Evolutionary conservation across 768 basidiomycete species (phyloP).

Genomic region (Botryobasidium botryosum): DNA sequence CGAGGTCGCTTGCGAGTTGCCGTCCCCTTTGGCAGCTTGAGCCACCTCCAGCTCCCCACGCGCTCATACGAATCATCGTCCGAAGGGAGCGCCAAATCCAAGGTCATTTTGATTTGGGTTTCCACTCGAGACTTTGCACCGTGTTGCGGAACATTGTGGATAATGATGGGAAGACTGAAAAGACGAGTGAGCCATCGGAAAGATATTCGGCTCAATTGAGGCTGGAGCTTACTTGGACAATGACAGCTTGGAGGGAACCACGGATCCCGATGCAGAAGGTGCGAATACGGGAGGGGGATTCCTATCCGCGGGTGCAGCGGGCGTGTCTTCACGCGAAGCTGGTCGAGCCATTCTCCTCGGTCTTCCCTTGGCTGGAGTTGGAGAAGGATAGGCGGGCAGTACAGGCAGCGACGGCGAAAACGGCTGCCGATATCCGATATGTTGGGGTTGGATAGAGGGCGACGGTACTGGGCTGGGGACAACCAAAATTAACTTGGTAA

Average conservation of each 20-base stretch:
- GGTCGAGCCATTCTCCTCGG: not conserved
- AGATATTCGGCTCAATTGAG: not conserved
- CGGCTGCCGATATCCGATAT: not conserved
- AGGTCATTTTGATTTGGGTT: slow-evolving; percentile 74
- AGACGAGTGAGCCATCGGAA: not conserved
- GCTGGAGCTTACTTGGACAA: not conserved
- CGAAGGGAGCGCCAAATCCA: slow-evolving; percentile 37
- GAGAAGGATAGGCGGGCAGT: not conserved
- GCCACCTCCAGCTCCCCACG: slow-evolving; percentile 82
- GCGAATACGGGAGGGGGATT: not conserved
- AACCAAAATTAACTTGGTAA: not conserved
- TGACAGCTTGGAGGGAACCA: slow-evolving; percentile 3
- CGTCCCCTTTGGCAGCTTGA: slow-evolving; percentile 63
- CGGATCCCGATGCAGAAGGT: slow-evolving; percentile 2
- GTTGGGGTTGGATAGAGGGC: not conserved
- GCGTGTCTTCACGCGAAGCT: slow-evolving; percentile 4
- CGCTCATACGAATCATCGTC: slow-evolving; percentile 41
- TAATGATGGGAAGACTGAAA: slow-evolving; percentile 56
- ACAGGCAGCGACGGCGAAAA: not conserved
- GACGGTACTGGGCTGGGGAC: not conserved
- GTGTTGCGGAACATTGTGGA: slow-evolving; percentile 63
- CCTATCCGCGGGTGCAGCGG: not conserved
- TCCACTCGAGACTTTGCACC: slow-evolving; percentile 91
- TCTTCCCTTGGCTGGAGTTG: not conserved
- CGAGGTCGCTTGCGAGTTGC: slow-evolving; percentile 72